Base-by-base conservation (phyloP, 768 basidiomycete genomes). In the Amanita rimosa region DNA sequence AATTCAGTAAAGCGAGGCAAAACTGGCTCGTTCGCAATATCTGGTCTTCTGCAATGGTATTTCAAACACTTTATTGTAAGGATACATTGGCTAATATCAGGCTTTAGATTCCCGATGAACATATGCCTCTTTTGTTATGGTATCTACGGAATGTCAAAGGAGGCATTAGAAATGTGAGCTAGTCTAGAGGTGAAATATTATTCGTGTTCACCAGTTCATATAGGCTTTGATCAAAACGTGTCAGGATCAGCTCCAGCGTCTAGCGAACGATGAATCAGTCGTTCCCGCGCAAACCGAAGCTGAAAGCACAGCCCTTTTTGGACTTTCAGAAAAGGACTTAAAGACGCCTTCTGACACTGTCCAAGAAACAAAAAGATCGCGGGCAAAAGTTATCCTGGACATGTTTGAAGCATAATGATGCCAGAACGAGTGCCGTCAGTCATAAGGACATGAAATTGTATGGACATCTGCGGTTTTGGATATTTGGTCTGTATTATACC, bases 21-120 rank as follows among this genome's bases (percentile, higher is more conserved):
- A 86, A 85, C 55, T 86, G 83, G 84, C 64, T 85, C 1, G 67
- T 84, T 49, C 74, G 81, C 9, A 79, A 85, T 53, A 52, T 80
- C 8, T 85, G 77, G 76, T 76, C 74, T 2, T 66, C 66, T 10
- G 61, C 68, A 52, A 29, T 33, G 46, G 46, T 48, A 14, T 14
- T 22, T 46, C 19, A 13, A 21, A 31, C 27, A 8, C 10, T 29
- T 11, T 29, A 11, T 11, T 29, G 10, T 29, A 29, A 10, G 29
- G 9, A 29, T 10, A 29, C 10, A 3, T 10, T 11, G 29, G 29
- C 31, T 42, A 3, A 27, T 26, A n/a, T 42, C 7, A 2, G 13
- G 22, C 14, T 6, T 22, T 6, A 42, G 41, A 29, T 42, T n/a
- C 41, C 41, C 7, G 41, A 42, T 29, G 41, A 42, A 9, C 48